phyloP scores from a whole-genome alignment of 805 yeast species.

The Kluyveromyces siamensis region DNA sequence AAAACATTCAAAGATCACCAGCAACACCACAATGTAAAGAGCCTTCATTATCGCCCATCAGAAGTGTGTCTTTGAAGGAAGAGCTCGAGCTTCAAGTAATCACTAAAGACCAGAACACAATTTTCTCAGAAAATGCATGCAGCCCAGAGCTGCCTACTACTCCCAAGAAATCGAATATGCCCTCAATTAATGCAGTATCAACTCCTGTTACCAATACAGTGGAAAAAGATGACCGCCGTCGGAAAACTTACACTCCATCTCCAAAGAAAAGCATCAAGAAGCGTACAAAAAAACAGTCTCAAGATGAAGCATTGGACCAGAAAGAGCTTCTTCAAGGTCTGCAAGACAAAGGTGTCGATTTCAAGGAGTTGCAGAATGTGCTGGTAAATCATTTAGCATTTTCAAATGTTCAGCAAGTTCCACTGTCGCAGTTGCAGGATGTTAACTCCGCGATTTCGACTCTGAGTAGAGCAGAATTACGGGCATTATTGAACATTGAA shows the following conservation, averaged over 20 bases:
- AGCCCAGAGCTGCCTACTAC: not conserved
- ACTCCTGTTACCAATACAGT: slow-evolving; percentile 23
- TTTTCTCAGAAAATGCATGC: slow-evolving; percentile 6
- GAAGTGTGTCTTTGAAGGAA: not conserved
- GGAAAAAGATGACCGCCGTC: slow-evolving; percentile 13
- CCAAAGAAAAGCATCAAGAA: slow-evolving; percentile 6
- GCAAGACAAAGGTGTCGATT: slow-evolving; percentile 29
- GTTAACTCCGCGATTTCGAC: slow-evolving; percentile 47
- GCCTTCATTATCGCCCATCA: not conserved
- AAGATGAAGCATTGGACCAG: slow-evolving; percentile 18
- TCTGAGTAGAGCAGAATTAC: slow-evolving; percentile 36
- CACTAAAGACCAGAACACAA: not conserved
- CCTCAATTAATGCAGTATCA: slow-evolving; percentile 18
- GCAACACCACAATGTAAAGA: slow-evolving; percentile 1
- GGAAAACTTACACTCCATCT: slow-evolving; percentile 7
- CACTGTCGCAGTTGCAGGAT: slow-evolving; percentile 60
- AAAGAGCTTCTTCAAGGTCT: slow-evolving; percentile 17
- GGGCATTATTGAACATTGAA: slow-evolving; percentile 35
- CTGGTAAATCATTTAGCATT: slow-evolving; percentile 82
- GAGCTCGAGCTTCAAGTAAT: not conserved
- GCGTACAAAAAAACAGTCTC: slow-evolving; percentile 18
- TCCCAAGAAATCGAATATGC: not conserved
- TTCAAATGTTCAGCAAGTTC: slow-evolving; percentile 80
- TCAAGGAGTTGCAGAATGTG: slow-evolving; percentile 51
- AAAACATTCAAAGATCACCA: not conserved